Base-by-base conservation (phyloP, 345 rosid species). In the Adansonia digitata region DNA sequence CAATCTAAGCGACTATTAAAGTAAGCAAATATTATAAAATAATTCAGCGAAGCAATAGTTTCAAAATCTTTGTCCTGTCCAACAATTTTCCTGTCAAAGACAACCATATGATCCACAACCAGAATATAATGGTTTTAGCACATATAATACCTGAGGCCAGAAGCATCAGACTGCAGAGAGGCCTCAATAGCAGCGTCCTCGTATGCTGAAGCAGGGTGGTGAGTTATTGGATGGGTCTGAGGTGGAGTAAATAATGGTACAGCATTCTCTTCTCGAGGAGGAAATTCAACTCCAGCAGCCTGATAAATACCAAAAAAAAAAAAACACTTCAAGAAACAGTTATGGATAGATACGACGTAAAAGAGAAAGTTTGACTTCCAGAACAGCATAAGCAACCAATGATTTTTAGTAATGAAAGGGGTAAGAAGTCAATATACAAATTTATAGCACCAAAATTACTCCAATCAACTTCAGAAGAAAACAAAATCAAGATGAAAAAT, bases 191-290 rank as follows among this genome's bases (percentile, higher is more conserved):
- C 99, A 82, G 89, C 97, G 83, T 90, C 98, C 78, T 95, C 99
- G 84, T 81, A 90, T 45, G 81, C 64, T 63, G 89, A 74, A 84
- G 82, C 77, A 53, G 86, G 83, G 24, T 85, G 83, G 29, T 86
- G 86, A 72, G 79, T 83, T 79, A 90, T 75, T 9, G 98, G 90
- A 73, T 91, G 97, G 60, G 97, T 88, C 81, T 93, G 98, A 34
- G 99, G 98, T 52, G 99, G 99, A 75, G 99, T 95, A 79, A 93
- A 95, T 77, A 95, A 80, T 9, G 97, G 97, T 12, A 93, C 97
- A 75, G 84, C 82, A 80, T 88, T 86, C 86, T 90, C 98, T 56
- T 74, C 89, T 68, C 91, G 89, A 24, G 98, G 98, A 22, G 99
- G 98, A 78, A 93, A 95, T 72, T 93, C 94, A 81, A 95, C 84